Evolutionary conservation across 2,329 filamentous ascomycete species (phyloP), one percentile per base, ranked within the genome.

Genomic region (Diplodia mutila): DNA sequence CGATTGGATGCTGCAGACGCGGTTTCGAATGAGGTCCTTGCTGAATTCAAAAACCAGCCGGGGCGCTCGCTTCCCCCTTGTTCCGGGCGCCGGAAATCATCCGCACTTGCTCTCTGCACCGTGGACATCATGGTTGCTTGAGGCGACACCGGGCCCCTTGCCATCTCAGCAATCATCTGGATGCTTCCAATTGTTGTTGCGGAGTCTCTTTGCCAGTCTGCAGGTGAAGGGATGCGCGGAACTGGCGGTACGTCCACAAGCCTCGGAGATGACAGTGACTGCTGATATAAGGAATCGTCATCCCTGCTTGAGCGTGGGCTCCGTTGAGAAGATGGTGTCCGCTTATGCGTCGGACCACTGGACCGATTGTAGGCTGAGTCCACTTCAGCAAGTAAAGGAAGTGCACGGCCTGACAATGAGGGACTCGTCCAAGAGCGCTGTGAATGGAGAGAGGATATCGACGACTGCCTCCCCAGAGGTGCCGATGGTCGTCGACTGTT

Each of bases 221-320:
- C 7, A 4, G 59, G 59, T 4, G 42, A 27, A 25, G 59, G 46
- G 9, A 63, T 63, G 6, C n/a, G 9, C 12, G 59, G 59, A 25
- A 63, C 59, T n/a, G 59, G 59, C 3, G 59, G 59, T 8, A 51
- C 59, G 14, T 63, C 23, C n/a, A 16, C 49, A 27, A 23, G 59
- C 42, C 34, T 51, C 46, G 59, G 59, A 51, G 59, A 63, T 37
- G 42, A 46, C 9, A 63, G 51, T 46, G 59, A 42, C 18, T 29
- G 42, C 23, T 51, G 59, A 14, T 51, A 63, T n/a, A 63, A n/a
- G 8, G 59, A 42, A 21, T 63, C 59, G 14, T 63, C 59, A 37
- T 63, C 59, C 39, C 23, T 39, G 14, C 59, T 63, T 16, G 59
- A 63, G n/a, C 59, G 59, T 2, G 59, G 59, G 59, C 59, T 63